Base-by-base conservation (phyloP, 2,329 filamentous ascomycete genomes). In the Annulohypoxylon truncatum region DNA sequence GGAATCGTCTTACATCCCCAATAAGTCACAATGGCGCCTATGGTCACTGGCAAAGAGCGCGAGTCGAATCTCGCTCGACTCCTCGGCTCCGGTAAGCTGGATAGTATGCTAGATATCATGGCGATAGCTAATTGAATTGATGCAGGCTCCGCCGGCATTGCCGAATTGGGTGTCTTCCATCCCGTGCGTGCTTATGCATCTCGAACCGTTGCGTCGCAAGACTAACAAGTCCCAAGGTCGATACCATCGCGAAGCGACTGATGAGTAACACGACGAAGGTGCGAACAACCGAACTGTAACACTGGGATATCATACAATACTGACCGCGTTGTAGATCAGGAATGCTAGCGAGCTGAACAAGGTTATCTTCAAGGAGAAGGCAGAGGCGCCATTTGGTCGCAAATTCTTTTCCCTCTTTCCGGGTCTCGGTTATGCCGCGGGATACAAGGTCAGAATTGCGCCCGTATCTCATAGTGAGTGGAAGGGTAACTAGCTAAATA, bases 361-460 rank as follows among this genome's bases (percentile, higher is more conserved):
- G 71, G 94, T 99, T 81, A 92, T 99, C 78, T 99, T 99, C 89
- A 96, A 89, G 81, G 92, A 97, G 75, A 92, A 90, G 80, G 94
- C 95, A 71, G 76, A 81, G 65, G 94, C 93, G 26, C 79, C 93
- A 4, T 73, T 87, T 29, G 85, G 86, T 59, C 84, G 84, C 74
- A 97, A 97, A 80, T 97, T 98, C 81, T 87, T 97, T 77, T 97
- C 95, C 44, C 88, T 99, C 48, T 99, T 99, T 84, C 96, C 96
- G 29, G 96, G 96, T 77, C 88, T 99, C 66, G 96, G 96, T 77
- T 99, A 99, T 80, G 96, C 96, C 62, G 96, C 96, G 61, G 94
- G 94, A 67, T 99, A 99, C 87, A 99, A 99, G 87, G 90, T 90
- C 75, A 56, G 79, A 50, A 50, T 28, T n/a, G 5, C 7, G 13